Conservation (phyloP, 2,329 filamentous ascomycete genomes). For the Alternaria sp. region DNA sequence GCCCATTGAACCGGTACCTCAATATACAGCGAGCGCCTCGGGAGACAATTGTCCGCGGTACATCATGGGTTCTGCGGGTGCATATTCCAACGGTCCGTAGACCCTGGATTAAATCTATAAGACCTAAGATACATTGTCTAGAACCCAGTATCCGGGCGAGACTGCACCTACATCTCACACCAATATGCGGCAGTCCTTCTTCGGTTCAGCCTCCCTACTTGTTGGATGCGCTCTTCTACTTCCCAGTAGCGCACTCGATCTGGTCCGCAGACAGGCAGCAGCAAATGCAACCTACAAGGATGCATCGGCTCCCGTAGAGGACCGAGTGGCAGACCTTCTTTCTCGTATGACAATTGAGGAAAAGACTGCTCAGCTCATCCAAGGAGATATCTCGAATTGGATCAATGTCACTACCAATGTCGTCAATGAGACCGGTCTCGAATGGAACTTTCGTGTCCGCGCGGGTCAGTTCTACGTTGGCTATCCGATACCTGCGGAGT, state of each 20-base stretch:
- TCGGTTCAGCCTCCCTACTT: conserved; percentile 21
- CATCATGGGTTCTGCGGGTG: neutral
- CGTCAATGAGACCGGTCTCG: conserved; percentile 74
- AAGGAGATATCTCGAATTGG: conserved; percentile 76
- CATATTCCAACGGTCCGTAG: conserved; percentile 8
- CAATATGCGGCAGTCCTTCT: conserved; percentile 6
- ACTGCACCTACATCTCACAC: neutral
- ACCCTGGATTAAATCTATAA: conserved; percentile 22
- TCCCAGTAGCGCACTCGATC: conserved; percentile 33
- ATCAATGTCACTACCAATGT: conserved; percentile 71
- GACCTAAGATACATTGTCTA: conserved; percentile 12
- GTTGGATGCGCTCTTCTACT: conserved; percentile 23
- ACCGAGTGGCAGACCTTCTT: conserved; percentile 72
- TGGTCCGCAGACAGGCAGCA: conserved; percentile 38
- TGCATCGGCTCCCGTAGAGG: conserved; percentile 68
- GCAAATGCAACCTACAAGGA: conserved; percentile 66
- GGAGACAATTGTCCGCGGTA: conserved; percentile 26
- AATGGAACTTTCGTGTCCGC: conserved; percentile 71
- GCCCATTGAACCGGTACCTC: conserved; percentile 17
- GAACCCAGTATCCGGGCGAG: conserved; percentile 3
- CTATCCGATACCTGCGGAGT: conserved; percentile 70
- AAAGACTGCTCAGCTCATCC: conserved; percentile 72
- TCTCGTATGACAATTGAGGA: conserved; percentile 78
- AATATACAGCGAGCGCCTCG: conserved; percentile 23
- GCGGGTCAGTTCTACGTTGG: conserved; percentile 79